Evolutionary conservation across 164 flowering plant genomes (phyloP).

Genomic region (Umbilicus rupestris): DNA sequence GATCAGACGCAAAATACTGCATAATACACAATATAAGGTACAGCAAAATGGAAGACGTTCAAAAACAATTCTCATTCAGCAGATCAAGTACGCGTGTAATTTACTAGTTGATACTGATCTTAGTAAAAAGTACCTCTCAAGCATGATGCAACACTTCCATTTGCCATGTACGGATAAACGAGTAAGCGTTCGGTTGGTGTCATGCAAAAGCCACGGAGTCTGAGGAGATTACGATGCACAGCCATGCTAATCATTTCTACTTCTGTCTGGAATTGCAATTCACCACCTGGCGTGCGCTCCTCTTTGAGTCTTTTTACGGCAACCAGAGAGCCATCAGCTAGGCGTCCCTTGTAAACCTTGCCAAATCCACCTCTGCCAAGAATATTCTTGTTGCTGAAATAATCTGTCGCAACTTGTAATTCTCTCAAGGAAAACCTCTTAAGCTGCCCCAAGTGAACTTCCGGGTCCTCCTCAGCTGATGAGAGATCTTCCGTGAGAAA

Average conservation of each 20-base stretch:
- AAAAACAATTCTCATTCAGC: too few relatives aligned
- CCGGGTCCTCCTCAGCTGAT: slow-evolving; percentile 69
- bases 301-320: slow-evolving; percentile 66
- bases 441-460: slow-evolving; percentile 62
- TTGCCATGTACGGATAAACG: slow-evolving; percentile 65
- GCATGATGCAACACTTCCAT: slow-evolving; percentile 67
- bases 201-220: slow-evolving; percentile 63
- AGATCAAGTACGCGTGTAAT: too few relatives aligned
- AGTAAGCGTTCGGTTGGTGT: slow-evolving; percentile 59
- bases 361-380: too few relatives aligned
- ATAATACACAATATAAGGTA: too few relatives aligned
- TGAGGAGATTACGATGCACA: slow-evolving; percentile 55
- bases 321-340: slow-evolving; percentile 56
- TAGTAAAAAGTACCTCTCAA: slow-evolving; percentile 67
- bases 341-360: too few relatives aligned
- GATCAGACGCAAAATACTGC: too few relatives aligned
- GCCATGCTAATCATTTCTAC: slow-evolving; percentile 79
- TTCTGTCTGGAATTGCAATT: too few relatives aligned
- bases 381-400: slow-evolving; percentile 51
- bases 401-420: slow-evolving; percentile 57
- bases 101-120: too few relatives aligned
- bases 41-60: too few relatives aligned
- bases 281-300: slow-evolving; percentile 68
- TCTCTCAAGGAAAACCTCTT: slow-evolving; percentile 56
- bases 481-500: neutral